Conservation (phyloP, 2,329 filamentous ascomycete genomes). For the Endothia cerciana region DNA sequence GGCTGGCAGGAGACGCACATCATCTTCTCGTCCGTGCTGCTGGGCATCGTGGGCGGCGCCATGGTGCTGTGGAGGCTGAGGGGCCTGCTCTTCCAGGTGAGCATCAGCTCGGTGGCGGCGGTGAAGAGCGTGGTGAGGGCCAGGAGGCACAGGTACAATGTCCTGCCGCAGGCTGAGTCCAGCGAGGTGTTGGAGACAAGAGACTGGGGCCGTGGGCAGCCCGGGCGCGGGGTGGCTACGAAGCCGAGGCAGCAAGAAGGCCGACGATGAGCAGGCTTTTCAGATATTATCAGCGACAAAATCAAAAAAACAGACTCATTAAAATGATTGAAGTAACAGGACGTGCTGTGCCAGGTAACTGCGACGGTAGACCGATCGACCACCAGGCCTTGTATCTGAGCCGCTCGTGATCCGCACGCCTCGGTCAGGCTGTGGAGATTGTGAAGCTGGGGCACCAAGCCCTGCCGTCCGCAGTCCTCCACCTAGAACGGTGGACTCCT, state of each 20-base stretch:
- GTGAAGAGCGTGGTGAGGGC: not conserved
- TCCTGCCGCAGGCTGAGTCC: constrained; percentile 4
- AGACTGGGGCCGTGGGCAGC: not conserved
- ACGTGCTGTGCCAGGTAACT: too few relatives aligned
- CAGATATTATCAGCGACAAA: not conserved
- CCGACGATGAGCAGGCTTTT: not conserved
- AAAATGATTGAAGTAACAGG: too few relatives aligned
- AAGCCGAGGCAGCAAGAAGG: not conserved
- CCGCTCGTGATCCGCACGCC: too few relatives aligned
- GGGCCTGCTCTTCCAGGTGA: not conserved
- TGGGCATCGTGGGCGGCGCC: constrained; percentile 5
- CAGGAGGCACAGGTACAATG: not conserved
- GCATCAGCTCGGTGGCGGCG: not conserved
- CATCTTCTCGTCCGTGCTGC: constrained; percentile 8
- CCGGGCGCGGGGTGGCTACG: not conserved
- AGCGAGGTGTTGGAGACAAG: not conserved
- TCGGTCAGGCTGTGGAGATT: too few relatives aligned
- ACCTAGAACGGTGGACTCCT: too few relatives aligned
- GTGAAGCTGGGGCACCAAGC: too few relatives aligned
- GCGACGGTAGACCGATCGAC: too few relatives aligned
- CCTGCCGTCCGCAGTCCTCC: too few relatives aligned
- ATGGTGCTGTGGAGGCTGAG: constrained; percentile 10
- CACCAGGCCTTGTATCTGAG: too few relatives aligned
- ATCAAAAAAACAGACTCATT: not conserved
- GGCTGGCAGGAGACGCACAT: constrained; percentile 13